phyloP scores from a whole-genome alignment of 345 rosid species.

The Euphorbia pulcherrima region DNA sequence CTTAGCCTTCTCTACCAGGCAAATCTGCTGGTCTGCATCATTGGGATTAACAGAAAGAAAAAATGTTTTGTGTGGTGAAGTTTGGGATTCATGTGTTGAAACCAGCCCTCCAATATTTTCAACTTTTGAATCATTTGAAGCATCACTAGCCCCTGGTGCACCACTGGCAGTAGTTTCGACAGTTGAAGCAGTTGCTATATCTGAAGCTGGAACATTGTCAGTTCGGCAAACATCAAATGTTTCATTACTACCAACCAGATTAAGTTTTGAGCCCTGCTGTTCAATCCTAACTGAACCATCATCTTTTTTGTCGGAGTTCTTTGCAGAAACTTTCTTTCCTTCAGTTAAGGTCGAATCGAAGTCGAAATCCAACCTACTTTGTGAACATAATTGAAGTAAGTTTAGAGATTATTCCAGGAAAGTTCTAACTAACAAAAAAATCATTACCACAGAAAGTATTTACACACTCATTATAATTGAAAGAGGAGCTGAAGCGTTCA shows the following conservation, averaged over 20 bases:
- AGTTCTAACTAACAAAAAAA: background rate
- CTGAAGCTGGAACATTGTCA: conserved; percentile 23
- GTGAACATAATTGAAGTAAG: conserved; percentile 24
- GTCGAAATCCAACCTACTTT: conserved; percentile 58
- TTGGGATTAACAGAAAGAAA: conserved; percentile 4
- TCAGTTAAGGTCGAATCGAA: conserved; percentile 39
- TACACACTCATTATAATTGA: conserved; percentile 64
- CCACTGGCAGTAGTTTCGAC: conserved; percentile 26
- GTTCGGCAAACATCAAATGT: conserved; percentile 21
- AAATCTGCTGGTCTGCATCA: conserved; percentile 22
- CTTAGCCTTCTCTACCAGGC: conserved; percentile 12
- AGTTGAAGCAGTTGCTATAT: conserved; percentile 23
- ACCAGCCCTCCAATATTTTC: conserved; percentile 15
- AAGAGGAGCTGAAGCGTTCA: conserved; percentile 55
- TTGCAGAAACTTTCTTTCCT: conserved; percentile 34
- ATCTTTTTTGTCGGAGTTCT: conserved; percentile 28
- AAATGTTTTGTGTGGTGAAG: conserved; percentile 19
- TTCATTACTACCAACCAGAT: conserved; percentile 17
- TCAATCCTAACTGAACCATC: conserved; percentile 32
- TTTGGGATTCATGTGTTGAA: conserved; percentile 7
- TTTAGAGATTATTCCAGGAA: conserved; percentile 3
- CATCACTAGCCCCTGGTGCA: conserved; percentile 19
- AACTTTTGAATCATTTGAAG: conserved; percentile 27
- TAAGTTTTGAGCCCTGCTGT: conserved; percentile 27
- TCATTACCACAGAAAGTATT: conserved; percentile 10